phyloP scores from a whole-genome alignment of 176 grass and related monocot species.

The Hordeum marinum region DNA sequence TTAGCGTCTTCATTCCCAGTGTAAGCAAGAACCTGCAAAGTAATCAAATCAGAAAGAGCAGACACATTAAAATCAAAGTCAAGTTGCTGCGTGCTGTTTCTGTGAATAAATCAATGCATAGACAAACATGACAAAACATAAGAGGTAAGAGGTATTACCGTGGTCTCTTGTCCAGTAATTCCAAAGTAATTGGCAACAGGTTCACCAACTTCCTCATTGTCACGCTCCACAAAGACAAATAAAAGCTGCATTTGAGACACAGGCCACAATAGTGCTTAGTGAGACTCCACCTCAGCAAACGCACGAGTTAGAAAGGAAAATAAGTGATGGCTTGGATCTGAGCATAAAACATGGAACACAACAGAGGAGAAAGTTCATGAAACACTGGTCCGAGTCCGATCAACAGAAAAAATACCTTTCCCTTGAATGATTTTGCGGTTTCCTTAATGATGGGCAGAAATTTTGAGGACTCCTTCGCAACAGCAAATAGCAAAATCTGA shows the following conservation, averaged over 20 bases:
- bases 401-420: slow-evolving; percentile 56
- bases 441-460: slow-evolving; percentile 71
- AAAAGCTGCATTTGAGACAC: slow-evolving; percentile 52
- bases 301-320: not conserved
- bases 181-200: slow-evolving; percentile 93
- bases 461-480: slow-evolving; percentile 58
- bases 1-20: slow-evolving; percentile 85
- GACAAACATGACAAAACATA: not conserved
- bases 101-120: not conserved
- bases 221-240: slow-evolving; percentile 89
- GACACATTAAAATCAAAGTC: not conserved
- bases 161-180: slow-evolving; percentile 60
- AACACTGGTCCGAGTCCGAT: not conserved
- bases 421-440: slow-evolving; percentile 84
- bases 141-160: slow-evolving; percentile 31
- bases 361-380: not conserved
- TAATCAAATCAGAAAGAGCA: not conserved
- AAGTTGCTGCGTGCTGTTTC: not conserved
- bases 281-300: not conserved
- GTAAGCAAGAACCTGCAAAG: slow-evolving; percentile 83
- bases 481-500: slow-evolving; percentile 79
- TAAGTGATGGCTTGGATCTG: not conserved
- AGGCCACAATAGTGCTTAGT: not conserved
- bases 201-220: slow-evolving; percentile 77
- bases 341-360: not conserved